Conservation (phyloP, 1,284 basidiomycete species). For the Trichosporon sp. region DNA sequence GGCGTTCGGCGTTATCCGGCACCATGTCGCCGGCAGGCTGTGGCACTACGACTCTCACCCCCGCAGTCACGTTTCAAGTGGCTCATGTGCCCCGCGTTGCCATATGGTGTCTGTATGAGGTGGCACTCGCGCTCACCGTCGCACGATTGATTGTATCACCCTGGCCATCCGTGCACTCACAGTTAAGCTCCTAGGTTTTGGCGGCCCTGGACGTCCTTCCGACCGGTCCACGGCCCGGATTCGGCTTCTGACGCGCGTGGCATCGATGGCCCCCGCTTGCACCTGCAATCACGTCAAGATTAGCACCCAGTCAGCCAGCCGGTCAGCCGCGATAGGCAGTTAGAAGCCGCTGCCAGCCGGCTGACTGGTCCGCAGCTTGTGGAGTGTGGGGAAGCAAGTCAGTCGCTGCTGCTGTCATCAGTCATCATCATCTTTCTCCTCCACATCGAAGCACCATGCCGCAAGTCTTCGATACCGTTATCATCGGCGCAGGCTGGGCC, state of each 20-base stretch:
- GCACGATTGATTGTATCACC: no score
- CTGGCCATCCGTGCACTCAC: background rate
- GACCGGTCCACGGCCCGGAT: background rate
- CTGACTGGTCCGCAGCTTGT: background rate
- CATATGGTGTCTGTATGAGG: no score
- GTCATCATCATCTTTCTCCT: background rate
- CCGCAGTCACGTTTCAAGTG: background rate
- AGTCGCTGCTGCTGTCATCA: background rate
- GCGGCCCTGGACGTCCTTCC: background rate
- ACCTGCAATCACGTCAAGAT: no score
- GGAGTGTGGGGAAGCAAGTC: background rate
- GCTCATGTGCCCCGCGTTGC: background rate
- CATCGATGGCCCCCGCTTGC: no score
- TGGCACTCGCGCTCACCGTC: no score
- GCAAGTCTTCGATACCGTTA: slow-evolving; percentile 43
- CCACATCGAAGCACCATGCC: background rate
- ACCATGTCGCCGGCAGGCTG: background rate
- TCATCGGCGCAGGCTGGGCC: slow-evolving; percentile 52
- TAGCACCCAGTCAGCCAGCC: no score
- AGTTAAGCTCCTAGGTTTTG: no score
- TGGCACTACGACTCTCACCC: background rate
- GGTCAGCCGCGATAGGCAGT: no score
- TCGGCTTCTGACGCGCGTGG: no score
- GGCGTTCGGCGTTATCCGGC: background rate
- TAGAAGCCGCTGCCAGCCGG: background rate